Evolutionary conservation across 768 basidiomycete species (phyloP), one percentile per base, ranked within the genome.

Genomic region (Suillus cothurnatus): DNA sequence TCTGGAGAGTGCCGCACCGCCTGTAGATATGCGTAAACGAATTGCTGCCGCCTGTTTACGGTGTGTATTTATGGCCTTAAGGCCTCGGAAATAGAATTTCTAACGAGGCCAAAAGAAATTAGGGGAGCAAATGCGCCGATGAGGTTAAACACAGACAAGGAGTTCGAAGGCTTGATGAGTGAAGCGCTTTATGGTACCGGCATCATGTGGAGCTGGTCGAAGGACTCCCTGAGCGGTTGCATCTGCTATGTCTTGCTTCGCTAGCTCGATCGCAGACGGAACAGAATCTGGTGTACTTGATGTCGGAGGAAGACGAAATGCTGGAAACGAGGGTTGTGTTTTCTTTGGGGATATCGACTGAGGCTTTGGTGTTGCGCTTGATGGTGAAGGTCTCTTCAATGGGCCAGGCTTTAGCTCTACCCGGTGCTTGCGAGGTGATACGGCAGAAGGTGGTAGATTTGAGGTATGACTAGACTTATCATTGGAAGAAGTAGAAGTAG

Each of bases 41-140:
- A 95, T 91, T 12, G 76, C 79, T 6, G 77, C 75, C 21, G 83
- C 86, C 49, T 86, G 82, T 68, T 80, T 80, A 19, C 86, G 81
- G 66, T 94, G 85, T 41, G 82, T 81, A 71, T 86, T 84, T 67
- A 95, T 87, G 65, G 90, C 81, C 76, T 88, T 92, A 64, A 91
- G 79, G 32, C 93, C 94, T 41, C 86, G 82, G 71, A 81, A 89
- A 77, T 95, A 95, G 76, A 95, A 95, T 90, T 93, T 93, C 89
- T 90, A 28, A 17, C 71, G 12, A 6, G 26, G 57, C 66, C 52
- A 70, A 50, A 47, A 43, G 9, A 12, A 19, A 39, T 43, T 57
- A 45, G 61, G 55, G 21, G 32, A 55, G 47, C 15, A 5, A 41
- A 53, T 3, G 15, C 17, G 21, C 26, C 14, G 2, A 61, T 17